These are phyloP conservation scores for Gautieria morchelliformis DNA, from an alignment of 768 basidiomycete genomes.

Conservation along the genomic window DNA sequence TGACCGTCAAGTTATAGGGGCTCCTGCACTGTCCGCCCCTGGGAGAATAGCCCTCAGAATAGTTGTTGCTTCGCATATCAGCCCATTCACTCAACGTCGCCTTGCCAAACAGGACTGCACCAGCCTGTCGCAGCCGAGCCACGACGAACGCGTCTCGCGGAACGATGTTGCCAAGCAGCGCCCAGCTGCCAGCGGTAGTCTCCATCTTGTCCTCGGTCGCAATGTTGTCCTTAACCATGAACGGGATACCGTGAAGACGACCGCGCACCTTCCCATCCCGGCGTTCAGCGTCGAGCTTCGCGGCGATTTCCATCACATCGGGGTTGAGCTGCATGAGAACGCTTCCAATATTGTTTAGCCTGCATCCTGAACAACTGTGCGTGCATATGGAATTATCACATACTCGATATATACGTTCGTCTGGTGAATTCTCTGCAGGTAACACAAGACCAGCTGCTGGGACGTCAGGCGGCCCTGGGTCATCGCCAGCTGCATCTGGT, in stretches of 20 bases:
- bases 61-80: slow-evolving; percentile 26
- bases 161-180: slow-evolving; percentile 23
- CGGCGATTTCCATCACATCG: slow-evolving; percentile 23
- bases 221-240: slow-evolving; percentile 40
- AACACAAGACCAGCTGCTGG: too few relatives aligned
- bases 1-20: slow-evolving; percentile 32
- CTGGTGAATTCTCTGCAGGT: too few relatives aligned
- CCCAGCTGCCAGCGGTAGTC: slow-evolving; percentile 21
- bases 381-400: too few relatives aligned
- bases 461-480: too few relatives aligned
- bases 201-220: slow-evolving; percentile 18
- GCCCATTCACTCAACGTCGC: slow-evolving; percentile 36
- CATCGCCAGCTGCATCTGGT: too few relatives aligned
- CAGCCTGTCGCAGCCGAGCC: slow-evolving; percentile 21
- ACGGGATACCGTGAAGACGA: slow-evolving; percentile 44
- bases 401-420: too few relatives aligned
- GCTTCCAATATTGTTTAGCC: too few relatives aligned
- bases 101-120: slow-evolving; percentile 31
- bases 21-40: slow-evolving; percentile 35
- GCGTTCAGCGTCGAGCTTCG: slow-evolving; percentile 37
- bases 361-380: too few relatives aligned
- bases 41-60: slow-evolving; percentile 33
- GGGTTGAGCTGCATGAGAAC: too few relatives aligned
- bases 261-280: slow-evolving; percentile 33
- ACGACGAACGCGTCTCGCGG: slow-evolving; percentile 24